phyloP scores from a whole-genome alignment of 768 basidiomycete species.

The Trametes meyenii region DNA sequence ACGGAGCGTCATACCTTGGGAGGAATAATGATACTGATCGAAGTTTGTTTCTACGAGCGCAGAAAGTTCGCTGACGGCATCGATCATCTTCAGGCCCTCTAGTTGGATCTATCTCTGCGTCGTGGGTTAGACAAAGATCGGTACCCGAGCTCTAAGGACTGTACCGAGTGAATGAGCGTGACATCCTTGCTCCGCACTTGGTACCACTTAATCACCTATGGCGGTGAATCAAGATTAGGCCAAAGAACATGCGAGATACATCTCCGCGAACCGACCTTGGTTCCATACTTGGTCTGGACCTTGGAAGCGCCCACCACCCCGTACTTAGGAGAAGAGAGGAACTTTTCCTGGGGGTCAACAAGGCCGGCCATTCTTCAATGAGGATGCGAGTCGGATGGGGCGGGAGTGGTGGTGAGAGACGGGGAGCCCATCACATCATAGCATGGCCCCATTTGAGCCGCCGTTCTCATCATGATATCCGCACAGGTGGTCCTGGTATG shows the following conservation, averaged over 20 bases:
- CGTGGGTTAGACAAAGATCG: background rate
- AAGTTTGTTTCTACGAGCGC: constrained; percentile 72
- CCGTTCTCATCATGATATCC: constrained; percentile 20
- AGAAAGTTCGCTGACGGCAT: constrained; percentile 56
- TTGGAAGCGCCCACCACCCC: constrained; percentile 87
- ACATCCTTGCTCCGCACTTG: constrained; percentile 57
- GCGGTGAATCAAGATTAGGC: background rate
- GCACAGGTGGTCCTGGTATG: constrained; percentile 7
- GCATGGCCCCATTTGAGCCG: constrained; percentile 1
- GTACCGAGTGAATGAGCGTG: constrained; percentile 75
- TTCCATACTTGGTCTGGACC: constrained; percentile 77
- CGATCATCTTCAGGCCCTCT: constrained; percentile 63
- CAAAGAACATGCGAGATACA: background rate
- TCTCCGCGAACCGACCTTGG: constrained; percentile 50
- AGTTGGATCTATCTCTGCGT: constrained; percentile 68
- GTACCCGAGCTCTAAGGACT: constrained; percentile 24
- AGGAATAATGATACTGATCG: constrained; percentile 79
- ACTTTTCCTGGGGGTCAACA: constrained; percentile 52
- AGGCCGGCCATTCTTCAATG: constrained; percentile 27
- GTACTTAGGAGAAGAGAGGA: constrained; percentile 63
- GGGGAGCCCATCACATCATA: too few relatives aligned
- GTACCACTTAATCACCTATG: constrained; percentile 80
- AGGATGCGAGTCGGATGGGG: background rate
- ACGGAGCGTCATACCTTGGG: constrained; percentile 50
- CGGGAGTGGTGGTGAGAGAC: constrained; percentile 7